Conservation (phyloP, 495 filamentous ascomycete species). For the Echria macrotheca region DNA sequence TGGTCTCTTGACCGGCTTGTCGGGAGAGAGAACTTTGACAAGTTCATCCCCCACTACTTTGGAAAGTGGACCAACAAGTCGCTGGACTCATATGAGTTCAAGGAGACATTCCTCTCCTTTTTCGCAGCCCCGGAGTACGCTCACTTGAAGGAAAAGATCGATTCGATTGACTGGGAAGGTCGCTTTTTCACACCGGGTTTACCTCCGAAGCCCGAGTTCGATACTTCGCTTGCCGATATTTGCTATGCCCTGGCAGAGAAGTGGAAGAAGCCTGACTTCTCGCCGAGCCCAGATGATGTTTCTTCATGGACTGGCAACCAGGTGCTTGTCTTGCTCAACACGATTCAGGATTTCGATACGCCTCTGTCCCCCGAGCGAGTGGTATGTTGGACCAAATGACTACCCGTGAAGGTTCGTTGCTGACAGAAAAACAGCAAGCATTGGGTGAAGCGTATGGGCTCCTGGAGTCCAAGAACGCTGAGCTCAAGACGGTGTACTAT, state of each 20-base stretch:
- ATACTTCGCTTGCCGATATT: constrained; percentile 79
- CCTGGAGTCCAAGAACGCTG: constrained; percentile 66
- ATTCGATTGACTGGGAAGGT: constrained; percentile 75
- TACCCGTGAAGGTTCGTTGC: not conserved
- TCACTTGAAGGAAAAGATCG: constrained; percentile 59
- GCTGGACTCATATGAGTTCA: constrained; percentile 90
- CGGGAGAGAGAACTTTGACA: constrained; percentile 81
- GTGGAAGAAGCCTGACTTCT: constrained; percentile 64
- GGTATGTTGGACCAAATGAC: constrained; percentile 14
- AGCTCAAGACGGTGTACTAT: constrained; percentile 74
- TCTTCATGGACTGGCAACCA: constrained; percentile 74
- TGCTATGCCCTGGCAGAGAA: constrained; percentile 76
- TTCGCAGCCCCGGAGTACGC: constrained; percentile 60
- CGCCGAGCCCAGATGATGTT: constrained; percentile 63
- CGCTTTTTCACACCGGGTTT: constrained; percentile 82
- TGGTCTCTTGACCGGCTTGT: constrained; percentile 80
- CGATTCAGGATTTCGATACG: constrained; percentile 56
- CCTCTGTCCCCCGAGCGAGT: constrained; percentile 58
- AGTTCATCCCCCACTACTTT: constrained; percentile 94
- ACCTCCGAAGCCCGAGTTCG: constrained; percentile 84
- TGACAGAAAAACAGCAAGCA: constrained; percentile 34
- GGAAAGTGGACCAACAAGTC: constrained; percentile 72
- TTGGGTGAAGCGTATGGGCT: constrained; percentile 72
- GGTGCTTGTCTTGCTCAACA: constrained; percentile 81
- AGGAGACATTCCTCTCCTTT: constrained; percentile 76